Base-by-base conservation (phyloP, 2,329 filamentous ascomycete species). In the Botrytis elliptica region DNA sequence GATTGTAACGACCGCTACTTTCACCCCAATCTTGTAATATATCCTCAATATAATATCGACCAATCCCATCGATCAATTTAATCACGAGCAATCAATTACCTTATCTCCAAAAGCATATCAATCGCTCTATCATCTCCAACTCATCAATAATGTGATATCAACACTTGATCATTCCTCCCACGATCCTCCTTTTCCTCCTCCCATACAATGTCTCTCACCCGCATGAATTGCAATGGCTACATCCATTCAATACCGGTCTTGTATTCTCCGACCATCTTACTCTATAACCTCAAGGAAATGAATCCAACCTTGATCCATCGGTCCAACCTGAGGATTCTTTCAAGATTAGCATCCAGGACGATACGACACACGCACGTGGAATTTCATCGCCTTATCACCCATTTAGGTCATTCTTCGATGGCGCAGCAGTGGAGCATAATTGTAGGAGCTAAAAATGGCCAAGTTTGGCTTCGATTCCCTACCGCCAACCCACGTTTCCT, bases 201-300 rank as follows among this genome's bases (percentile, higher is more conserved):
- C 29, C 67, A 44, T 36, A 14, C 36, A 12, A 63, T 63, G 57
- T 71, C 59, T 70, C 57, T 38, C 55, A 20, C 68, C 46, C 57
- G 59, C 69, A 63, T 33, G 46, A 65, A 52, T 29, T 46, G 8
- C 14, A 52, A 55, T 52, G 60, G 69, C 57, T 64, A 52, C 69
- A 71, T 65, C 69, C 69, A 71, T 71, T 18, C 60, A 71, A 71
- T 71, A 63, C 66, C 66, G 49, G 25, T 68, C 36, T 29, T 68
- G 66, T 65, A 65, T 64, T 40, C 42, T 52, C 69, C 69, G 60
- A 40, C 38, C 46, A 40, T 65, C 69, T 20, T 29, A 29, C 52
- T 9, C 52, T 18, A 52, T 33, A 46, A 33, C 25, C 59, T 29
- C 42, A 29, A 64, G 57, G 57, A 71, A 65, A 40, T 29, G 55